Evolutionary conservation across 2,329 filamentous ascomycete genomes (phyloP).

Genomic region (Neofusicoccum sp.): DNA sequence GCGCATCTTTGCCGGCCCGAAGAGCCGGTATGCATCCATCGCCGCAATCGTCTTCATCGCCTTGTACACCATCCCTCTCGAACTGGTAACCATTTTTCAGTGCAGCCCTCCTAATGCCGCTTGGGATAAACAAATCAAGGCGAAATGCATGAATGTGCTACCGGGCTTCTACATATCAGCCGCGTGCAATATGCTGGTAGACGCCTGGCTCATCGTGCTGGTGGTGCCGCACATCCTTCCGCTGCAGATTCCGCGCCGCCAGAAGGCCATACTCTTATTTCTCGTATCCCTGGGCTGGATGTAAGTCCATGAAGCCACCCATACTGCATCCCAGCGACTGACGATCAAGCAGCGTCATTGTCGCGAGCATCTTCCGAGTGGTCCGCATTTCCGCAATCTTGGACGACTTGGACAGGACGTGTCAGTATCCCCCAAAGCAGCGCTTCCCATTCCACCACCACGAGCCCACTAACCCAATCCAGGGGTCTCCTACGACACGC

Average conservation of each 20-base stretch:
- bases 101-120: slow-evolving; percentile 36
- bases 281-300: slow-evolving; percentile 35
- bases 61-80: slow-evolving; percentile 26
- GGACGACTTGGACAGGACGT: neutral
- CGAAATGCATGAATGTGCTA: slow-evolving; percentile 37
- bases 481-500: slow-evolving; percentile 31
- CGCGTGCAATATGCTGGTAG: slow-evolving; percentile 30
- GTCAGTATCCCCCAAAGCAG: too few species aligned
- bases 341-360: slow-evolving; percentile 39
- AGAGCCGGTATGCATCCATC: slow-evolving; percentile 28
- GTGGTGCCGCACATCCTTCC: slow-evolving; percentile 33
- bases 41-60: slow-evolving; percentile 30
- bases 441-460: too few species aligned
- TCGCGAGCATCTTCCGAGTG: slow-evolving; percentile 48
- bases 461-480: too few species aligned
- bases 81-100: slow-evolving; percentile 30
- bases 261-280: slow-evolving; percentile 38
- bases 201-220: slow-evolving; percentile 34
- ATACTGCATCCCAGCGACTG: neutral
- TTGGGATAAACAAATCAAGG: slow-evolving; percentile 37
- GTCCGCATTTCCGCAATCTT: slow-evolving; percentile 29
- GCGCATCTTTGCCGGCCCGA: slow-evolving; percentile 33
- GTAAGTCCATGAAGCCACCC: slow-evolving; percentile 30
- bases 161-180: slow-evolving; percentile 24
- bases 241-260: slow-evolving; percentile 36